Conservation (phyloP, 2,329 filamentous ascomycete genomes). For the Aspergillus quadrilineatus region DNA sequence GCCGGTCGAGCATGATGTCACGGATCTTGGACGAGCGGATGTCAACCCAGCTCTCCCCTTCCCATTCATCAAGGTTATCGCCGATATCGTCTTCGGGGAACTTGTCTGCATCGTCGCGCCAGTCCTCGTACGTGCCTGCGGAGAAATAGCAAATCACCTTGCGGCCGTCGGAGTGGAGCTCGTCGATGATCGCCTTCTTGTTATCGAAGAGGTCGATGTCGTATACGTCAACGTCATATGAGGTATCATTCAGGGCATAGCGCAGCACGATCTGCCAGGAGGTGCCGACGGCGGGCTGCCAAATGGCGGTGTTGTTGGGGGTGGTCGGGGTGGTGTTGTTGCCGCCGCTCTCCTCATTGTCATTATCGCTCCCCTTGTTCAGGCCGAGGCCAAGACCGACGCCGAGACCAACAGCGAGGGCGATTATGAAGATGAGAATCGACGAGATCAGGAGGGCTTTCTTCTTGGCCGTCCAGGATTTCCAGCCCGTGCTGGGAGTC, state of each 20-base stretch:
- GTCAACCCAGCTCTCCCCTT: conserved; percentile 66
- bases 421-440: conserved; percentile 47
- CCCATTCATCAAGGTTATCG: conserved; percentile 61
- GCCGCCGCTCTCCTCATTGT: conserved; percentile 25
- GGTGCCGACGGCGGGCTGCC: conserved; percentile 54
- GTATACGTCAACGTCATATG: conserved; percentile 56
- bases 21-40: conserved; percentile 59
- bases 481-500: conserved; percentile 22
- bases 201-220: conserved; percentile 63
- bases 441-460: conserved; percentile 30
- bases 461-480: conserved; percentile 34
- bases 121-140: conserved; percentile 66
- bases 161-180: conserved; percentile 53
- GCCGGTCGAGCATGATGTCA: conserved; percentile 61
- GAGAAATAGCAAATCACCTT: conserved; percentile 75
- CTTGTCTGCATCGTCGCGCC: conserved; percentile 56
- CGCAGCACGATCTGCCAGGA: conserved; percentile 64
- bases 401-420: conserved; percentile 52
- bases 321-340: conserved; percentile 25
- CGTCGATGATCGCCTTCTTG: conserved; percentile 45
- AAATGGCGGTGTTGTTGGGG: conserved; percentile 36
- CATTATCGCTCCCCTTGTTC: conserved; percentile 30
- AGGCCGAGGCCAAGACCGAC: conserved; percentile 60
- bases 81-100: conserved; percentile 61
- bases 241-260: conserved; percentile 42